Evolutionary conservation across 176 grass and related monocot species (phyloP), one percentile per base, ranked within the genome.

Genomic region (Hordeum marinum): DNA sequence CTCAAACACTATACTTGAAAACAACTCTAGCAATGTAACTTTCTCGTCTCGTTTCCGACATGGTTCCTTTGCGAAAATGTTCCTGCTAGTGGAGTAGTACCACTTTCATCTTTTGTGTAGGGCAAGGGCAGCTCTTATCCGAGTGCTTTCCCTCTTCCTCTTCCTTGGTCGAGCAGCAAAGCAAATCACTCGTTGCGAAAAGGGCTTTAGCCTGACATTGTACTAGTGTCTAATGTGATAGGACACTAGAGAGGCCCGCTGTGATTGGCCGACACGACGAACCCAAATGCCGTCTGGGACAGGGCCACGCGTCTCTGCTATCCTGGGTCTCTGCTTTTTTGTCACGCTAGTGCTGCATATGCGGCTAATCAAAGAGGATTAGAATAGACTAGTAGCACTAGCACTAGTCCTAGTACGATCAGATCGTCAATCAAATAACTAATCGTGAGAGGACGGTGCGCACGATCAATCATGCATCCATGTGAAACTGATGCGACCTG

Each of bases 401-500:
- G 45, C 45, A 48, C 45, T 1, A 48, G 0, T 11, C 3, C 62
- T 63, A 64, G 29, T 66, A 6, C 5, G 29, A 20, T 9, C 10
- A 13, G 13, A 1, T 64, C 13, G 4, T 31, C 17, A 9, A 0
- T 17, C 15, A 13, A 76, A 14, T 74, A 20, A 37, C 62, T 74
- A 80, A 39, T 20, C 34, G 11, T 2, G 23, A 0, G 24, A 18
- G 26, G 9, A 20, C 35, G 20, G 26, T 39, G 35, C 35, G 63
- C 21, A 42, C 3, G 15, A 61, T 81, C 82, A 40, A 23, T 63
- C 87, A 32, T 72, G 72, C 75, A 21, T 80, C 82, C 78, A 63
- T 82, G 63, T 82, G 78, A 82, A 85, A 77, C 1, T 21, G 36
- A 66, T 0, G 8, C 9, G 60, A 73, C 34, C n/a, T n/a, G n/a